Evolutionary conservation across 192 early-diverging fungal genomes (phyloP), one percentile per base, ranked within the genome.

Genomic region (Geosiphon pyriformis): DNA sequence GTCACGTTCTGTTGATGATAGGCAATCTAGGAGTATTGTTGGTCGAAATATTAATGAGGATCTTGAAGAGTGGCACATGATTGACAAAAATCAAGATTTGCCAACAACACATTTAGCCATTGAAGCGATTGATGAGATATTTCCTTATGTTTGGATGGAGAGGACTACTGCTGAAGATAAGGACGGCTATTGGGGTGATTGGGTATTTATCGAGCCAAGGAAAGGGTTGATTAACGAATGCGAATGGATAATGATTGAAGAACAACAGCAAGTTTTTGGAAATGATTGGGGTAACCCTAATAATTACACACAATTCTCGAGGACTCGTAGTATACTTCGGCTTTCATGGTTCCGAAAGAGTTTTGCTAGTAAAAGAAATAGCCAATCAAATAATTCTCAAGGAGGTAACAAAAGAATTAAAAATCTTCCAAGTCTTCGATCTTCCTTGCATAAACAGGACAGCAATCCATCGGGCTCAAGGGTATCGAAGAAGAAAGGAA

Each of bases 131-230:
- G 65, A 67, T 49, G 65, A 67, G 32, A 67, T 67, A 22, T 67
- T 67, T 57, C 65, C 65, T 26, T 67, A 67, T 20, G 55, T 67
- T 29, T 67, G 65, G 65, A 67, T 67, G 53, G 65, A 67, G 57
- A n/a, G n/a, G n/a, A 57, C 37, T 29, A 67, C 54, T 10, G 55
- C 53, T 6, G 35, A 26, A n/a, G 35, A 35, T 4, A 23, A 52
- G 20, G 54, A 30, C n/a, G 65, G 49, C 46, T 29, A 33, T 18
- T 67, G 65, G 65, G 65, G 65, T 15, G 65, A 67, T n/a, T 67
- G 65, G 65, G 54, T 67, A 6, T 67, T 67, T 22, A 57, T 67
- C 25, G 65, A 67, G 47, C 65, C 65, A 23, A 37, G 37, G 47
- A 67, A 67, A 67, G 65, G 55, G 17, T 48, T 67, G 4, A 7